Percentiles rank a stretch among this genome's conserved stretches.
Conservation (phyloP, 352 stramenopile genomes). For the Globisporangium canariense region DNA sequence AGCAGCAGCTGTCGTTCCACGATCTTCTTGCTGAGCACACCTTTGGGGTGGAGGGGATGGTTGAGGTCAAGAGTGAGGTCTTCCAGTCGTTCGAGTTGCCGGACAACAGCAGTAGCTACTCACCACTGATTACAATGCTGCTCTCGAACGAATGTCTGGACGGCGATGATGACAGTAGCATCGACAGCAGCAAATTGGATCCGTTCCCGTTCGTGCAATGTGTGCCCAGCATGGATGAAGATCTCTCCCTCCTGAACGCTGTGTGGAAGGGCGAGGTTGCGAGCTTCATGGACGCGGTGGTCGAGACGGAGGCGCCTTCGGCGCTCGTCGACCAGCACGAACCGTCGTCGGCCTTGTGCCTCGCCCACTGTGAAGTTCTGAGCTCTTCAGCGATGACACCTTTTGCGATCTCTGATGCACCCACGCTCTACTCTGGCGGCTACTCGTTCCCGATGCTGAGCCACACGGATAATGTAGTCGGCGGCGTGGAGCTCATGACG, state of each 20-base stretch:
- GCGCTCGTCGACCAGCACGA: background rate
- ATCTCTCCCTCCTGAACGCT: background rate
- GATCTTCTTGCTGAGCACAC: background rate
- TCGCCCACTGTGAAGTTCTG: background rate
- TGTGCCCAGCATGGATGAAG: background rate
- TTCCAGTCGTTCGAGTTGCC: background rate
- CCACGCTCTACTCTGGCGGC: background rate
- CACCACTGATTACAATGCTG: background rate
- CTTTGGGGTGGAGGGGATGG: background rate
- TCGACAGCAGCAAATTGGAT: background rate
- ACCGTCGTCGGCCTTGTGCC: background rate
- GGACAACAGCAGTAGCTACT: background rate
- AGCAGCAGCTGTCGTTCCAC: background rate
- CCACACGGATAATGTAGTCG: background rate
- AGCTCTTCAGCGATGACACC: background rate
- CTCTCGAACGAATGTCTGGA: background rate
- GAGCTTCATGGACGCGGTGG: background rate
- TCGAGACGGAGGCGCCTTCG: background rate
- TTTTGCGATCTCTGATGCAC: background rate
- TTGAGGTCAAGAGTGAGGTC: background rate
- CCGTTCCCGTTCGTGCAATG: background rate
- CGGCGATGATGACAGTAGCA: background rate
- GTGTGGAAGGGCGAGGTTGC: slow-evolving; percentile 5
- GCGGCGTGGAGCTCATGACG: background rate
- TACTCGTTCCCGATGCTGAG: background rate